phyloP scores from a whole-genome alignment of 257 asterid species.

The Gardenia jasminoides region DNA sequence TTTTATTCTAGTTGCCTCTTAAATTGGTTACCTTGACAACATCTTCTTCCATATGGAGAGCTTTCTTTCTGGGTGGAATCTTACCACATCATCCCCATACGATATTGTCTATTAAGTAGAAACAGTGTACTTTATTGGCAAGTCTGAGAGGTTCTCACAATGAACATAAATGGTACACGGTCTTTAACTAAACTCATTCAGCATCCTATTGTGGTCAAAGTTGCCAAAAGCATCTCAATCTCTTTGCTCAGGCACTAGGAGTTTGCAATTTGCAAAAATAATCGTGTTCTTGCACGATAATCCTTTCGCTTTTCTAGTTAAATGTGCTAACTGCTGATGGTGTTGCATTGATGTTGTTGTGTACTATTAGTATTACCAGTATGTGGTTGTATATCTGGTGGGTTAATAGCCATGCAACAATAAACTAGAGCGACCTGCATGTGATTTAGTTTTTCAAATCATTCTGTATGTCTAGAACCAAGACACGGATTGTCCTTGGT shows the following conservation, averaged over 20 bases:
- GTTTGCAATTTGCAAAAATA: neutral
- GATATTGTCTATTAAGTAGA: neutral
- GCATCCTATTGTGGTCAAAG: neutral
- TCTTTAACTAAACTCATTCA: neutral
- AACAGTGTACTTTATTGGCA: neutral
- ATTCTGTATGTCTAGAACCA: neutral
- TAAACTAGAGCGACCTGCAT: neutral
- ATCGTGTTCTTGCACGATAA: neutral
- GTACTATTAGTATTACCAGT: neutral
- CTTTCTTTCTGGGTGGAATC: neutral
- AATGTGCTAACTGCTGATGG: neutral
- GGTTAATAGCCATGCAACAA: neutral
- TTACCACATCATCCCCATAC: neutral
- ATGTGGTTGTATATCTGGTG: neutral
- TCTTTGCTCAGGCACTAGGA: neutral
- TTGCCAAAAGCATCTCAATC: neutral
- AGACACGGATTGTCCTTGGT: neutral
- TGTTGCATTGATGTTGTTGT: neutral
- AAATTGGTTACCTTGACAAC: neutral
- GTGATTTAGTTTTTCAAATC: neutral
- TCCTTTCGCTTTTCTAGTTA: neutral
- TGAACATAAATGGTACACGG: neutral
- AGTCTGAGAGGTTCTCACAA: neutral
- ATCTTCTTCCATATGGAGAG: neutral
- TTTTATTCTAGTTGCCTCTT: neutral